phyloP scores from a whole-genome alignment of 2,329 filamentous ascomycete species.

The Cercospora canescens region DNA sequence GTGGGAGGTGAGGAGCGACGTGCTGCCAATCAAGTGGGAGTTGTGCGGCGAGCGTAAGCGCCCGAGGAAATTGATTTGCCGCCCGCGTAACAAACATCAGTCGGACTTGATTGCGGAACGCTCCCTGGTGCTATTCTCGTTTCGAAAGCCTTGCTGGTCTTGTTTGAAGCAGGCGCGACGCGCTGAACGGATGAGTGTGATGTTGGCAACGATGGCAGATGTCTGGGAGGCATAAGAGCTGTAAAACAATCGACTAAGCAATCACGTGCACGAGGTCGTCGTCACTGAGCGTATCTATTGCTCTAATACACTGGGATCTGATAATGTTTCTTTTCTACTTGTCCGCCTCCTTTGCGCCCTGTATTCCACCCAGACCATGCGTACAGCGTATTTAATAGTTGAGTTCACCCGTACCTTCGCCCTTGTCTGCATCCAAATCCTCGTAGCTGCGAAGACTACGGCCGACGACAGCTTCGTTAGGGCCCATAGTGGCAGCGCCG shows the following conservation, averaged over 20 bases:
- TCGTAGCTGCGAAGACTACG: conserved; percentile 96
- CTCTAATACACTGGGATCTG: neutral
- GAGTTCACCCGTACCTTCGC: conserved; percentile 72
- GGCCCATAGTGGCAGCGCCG: conserved; percentile 71
- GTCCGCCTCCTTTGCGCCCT: neutral
- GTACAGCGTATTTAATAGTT: conserved; percentile 67
- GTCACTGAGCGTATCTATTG: neutral
- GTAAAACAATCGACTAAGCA: neutral
- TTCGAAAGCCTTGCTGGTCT: neutral
- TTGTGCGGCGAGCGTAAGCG: conserved; percentile 1
- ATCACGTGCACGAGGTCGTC: neutral
- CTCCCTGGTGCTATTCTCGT: neutral
- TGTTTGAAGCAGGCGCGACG: neutral
- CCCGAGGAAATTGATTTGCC: neutral
- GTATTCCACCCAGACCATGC: neutral
- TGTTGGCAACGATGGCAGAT: neutral
- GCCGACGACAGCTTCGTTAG: conserved; percentile 87
- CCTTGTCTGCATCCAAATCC: conserved; percentile 77
- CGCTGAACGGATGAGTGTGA: neutral
- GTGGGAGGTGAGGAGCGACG: neutral
- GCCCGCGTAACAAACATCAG: neutral
- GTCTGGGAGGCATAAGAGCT: too few relatives aligned
- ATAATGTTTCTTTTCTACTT: neutral
- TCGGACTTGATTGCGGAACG: neutral
- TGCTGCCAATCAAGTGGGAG: neutral